Conservation (phyloP, 192 early-diverging fungal species). For the Coemansia sp. region DNA sequence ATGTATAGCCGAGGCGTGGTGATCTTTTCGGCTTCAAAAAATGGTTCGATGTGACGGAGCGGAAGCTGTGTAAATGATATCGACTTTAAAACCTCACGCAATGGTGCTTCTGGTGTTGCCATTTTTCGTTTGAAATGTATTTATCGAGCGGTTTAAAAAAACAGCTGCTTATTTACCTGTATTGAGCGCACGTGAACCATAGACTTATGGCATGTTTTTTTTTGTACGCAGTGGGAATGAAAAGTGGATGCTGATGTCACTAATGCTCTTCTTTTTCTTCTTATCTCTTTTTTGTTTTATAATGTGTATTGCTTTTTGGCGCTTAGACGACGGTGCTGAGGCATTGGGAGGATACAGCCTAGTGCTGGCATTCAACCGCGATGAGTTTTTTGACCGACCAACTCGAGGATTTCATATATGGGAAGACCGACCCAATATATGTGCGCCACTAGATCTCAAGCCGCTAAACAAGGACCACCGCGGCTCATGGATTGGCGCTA, state of each 20-base stretch:
- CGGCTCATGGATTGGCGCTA: constrained; percentile 40
- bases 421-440: constrained; percentile 13
- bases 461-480: constrained; percentile 20
- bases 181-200: not conserved
- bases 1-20: constrained; percentile 23
- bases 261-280: not conserved
- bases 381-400: constrained; percentile 40
- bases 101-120: constrained; percentile 47
- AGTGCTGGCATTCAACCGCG: constrained; percentile 42
- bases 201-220: not conserved
- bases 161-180: not conserved
- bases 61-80: constrained; percentile 48
- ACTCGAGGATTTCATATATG: constrained; percentile 37
- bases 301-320: constrained; percentile 45
- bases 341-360: constrained; percentile 7
- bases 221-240: too few species aligned
- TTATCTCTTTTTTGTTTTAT: not conserved
- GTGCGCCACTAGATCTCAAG: constrained; percentile 40
- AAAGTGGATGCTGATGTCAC: too few species aligned
- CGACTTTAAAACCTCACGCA: constrained; percentile 44
- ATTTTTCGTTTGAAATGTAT: constrained; percentile 12
- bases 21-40: constrained; percentile 20
- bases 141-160: too few species aligned
- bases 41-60: constrained; percentile 23
- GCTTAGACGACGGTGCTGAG: not conserved